Percentiles rank a stretch among this genome's conserved stretches.
Conservation (phyloP, 2,329 filamentous ascomycete species). For the Davidsoniella australis region DNA sequence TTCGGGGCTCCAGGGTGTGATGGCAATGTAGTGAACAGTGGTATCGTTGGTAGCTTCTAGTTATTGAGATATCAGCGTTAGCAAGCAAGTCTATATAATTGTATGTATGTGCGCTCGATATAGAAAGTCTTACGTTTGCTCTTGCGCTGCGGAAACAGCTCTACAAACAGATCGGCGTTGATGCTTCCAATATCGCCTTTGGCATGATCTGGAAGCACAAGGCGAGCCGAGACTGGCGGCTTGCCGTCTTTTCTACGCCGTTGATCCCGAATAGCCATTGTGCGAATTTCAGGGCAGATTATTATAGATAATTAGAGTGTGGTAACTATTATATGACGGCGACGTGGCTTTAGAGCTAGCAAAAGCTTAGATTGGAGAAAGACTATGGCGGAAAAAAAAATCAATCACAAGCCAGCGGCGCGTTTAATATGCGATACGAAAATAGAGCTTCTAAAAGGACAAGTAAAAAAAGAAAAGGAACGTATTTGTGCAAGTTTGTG, state of each 20-base stretch:
- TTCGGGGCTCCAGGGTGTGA: conserved; percentile 55
- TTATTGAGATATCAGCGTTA: conserved; percentile 18
- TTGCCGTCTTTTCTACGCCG: conserved; percentile 35
- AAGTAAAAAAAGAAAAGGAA: too few relatives aligned
- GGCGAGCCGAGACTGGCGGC: conserved; percentile 57
- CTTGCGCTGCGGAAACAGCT: conserved; percentile 47
- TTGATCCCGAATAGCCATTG: conserved; percentile 4
- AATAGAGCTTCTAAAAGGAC: too few relatives aligned
- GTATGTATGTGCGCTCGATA: not conserved
- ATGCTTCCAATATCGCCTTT: conserved; percentile 73
- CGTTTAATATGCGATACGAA: too few relatives aligned
- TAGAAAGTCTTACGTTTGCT: not conserved
- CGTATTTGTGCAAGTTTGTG: too few relatives aligned
- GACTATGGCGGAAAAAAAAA: too few relatives aligned
- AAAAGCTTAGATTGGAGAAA: too few relatives aligned
- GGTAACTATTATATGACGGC: too few relatives aligned
- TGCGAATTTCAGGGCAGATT: not conserved
- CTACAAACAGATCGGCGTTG: conserved; percentile 69
- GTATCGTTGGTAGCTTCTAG: conserved; percentile 18
- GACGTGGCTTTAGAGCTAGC: too few relatives aligned
- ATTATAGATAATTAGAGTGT: not conserved
- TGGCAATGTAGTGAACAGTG: conserved; percentile 46
- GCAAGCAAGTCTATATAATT: not conserved
- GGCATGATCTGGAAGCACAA: conserved; percentile 72
- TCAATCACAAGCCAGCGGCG: too few relatives aligned